Evolutionary conservation across 2,329 filamentous ascomycete species (phyloP).

Genomic region (Colletotrichum sp.): DNA sequence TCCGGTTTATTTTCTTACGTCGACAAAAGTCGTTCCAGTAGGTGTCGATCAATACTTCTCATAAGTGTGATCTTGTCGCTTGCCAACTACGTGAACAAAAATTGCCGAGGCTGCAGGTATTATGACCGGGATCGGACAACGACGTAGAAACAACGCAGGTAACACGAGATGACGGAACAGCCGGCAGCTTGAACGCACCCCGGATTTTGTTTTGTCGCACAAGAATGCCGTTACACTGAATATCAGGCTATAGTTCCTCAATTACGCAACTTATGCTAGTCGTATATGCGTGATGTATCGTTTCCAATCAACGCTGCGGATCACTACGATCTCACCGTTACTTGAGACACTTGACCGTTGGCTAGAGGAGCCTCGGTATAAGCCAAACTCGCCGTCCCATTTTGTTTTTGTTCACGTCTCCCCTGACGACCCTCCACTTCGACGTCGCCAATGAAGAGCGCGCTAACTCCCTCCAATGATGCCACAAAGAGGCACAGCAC

Average conservation of each 20-base stretch:
- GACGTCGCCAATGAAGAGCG: conserved; percentile 80
- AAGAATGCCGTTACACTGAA: background rate
- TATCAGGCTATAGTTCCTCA: background rate
- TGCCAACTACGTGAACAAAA: background rate
- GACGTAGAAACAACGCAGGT: background rate
- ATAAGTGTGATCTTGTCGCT: background rate
- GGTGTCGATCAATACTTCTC: background rate
- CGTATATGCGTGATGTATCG: background rate
- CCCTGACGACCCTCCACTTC: conserved; percentile 53
- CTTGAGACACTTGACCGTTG: background rate
- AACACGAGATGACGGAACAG: background rate
- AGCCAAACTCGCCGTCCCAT: background rate
- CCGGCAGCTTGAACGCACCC: background rate
- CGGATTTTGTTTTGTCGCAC: background rate
- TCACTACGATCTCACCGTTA: background rate
- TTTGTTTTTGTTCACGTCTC: background rate
- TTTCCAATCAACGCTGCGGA: background rate
- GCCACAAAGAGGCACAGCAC: conserved; percentile 90
- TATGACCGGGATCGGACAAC: background rate
- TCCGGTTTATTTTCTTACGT: background rate
- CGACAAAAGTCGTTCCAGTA: background rate
- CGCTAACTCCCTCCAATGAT: conserved; percentile 83
- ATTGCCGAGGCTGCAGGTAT: background rate
- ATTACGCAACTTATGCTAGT: background rate
- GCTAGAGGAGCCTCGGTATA: background rate